These are phyloP conservation scores for Phytophthora megakarya DNA, from an alignment of 352 stramenopile species.

Conservation along the genomic window DNA sequence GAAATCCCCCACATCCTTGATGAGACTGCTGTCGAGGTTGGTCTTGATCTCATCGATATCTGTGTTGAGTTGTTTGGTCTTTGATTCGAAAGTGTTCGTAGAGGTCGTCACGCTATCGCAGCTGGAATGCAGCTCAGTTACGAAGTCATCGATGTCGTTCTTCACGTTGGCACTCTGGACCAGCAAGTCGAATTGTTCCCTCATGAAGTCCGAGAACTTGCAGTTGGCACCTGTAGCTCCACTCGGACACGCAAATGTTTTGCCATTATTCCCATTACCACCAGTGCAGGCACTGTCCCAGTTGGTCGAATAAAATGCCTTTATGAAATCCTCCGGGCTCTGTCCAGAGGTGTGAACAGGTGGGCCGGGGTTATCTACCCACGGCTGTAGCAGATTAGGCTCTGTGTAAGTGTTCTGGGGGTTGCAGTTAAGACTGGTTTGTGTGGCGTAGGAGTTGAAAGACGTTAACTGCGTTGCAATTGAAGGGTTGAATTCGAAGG, in stretches of 20 bases:
- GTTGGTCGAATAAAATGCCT: not conserved
- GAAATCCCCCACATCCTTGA: conserved; percentile 63
- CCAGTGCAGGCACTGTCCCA: not conserved
- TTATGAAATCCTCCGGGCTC: conserved; percentile 11
- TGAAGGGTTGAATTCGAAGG: conserved; percentile 38
- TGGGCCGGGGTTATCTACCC: conserved; percentile 24
- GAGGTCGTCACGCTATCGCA: conserved; percentile 36
- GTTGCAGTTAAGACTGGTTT: conserved; percentile 10
- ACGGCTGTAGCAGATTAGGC: conserved; percentile 41
- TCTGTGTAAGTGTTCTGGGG: conserved; percentile 23
- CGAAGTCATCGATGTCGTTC: conserved; percentile 32
- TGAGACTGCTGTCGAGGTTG: conserved; percentile 46
- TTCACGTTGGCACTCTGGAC: conserved; percentile 22
- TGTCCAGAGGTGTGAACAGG: not conserved
- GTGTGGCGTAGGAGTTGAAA: conserved; percentile 41
- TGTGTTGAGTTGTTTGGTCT: conserved; percentile 42
- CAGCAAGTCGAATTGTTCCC: conserved; percentile 4
- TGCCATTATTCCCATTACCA: not conserved
- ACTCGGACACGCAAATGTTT: not conserved
- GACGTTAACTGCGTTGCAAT: not conserved
- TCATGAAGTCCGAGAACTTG: conserved; percentile 26
- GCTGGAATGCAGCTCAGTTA: conserved; percentile 37
- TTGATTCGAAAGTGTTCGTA: conserved; percentile 46
- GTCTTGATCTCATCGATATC: conserved; percentile 51
- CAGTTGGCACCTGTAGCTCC: not conserved